Base-by-base conservation (phyloP, 2,329 filamentous ascomycete genomes). In the Diaporthe destruens region DNA sequence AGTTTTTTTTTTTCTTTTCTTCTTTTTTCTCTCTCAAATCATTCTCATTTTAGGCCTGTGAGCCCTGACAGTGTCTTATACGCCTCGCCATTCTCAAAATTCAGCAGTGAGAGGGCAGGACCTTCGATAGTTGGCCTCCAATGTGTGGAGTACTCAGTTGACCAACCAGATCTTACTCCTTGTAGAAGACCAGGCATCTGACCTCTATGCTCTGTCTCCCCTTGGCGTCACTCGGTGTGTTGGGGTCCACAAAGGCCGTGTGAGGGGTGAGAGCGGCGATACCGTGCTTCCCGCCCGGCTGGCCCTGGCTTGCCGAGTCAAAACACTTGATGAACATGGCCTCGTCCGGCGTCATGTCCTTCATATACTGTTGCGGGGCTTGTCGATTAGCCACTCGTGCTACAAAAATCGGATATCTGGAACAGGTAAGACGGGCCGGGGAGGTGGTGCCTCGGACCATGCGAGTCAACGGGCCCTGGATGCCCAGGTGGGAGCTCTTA, bases 131-230 rank as follows among this genome's bases (percentile, higher is more conserved):
- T 54, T n/a, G 25, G 16, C 2, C 20, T 47, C 12, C 16, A 14
- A 6, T 16, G 14, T 12, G 5, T 36, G 6, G 6, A 16, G n/a
- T n/a, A n/a, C n/a, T n/a, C n/a, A n/a, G 29, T 34, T 9, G 29
- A 53, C 12, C 47, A 12, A 36, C 9, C 47, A 20, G 7, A 9
- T 1, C 5, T 74, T 53, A 71, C 71, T 80, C 85, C 44, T 89
- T 87, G 75, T 91, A 90, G 76, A 91, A 91, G 0, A 92, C 87
- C 78, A 92, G 80, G 72, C 88, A 90, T 76, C 90, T 82, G 1
- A 92, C 89, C 81, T 92, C 90, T 74, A 92, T 92, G 77, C 89
- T 91, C 82, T 92, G 87, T 75, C 90, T 77, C 14, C 76, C 75
- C 74, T 77, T 78, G 2, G 86, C 84, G 69, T 85, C 86, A 32